Conservation (phyloP, 345 rosid genomes). For the Mercurialis annua region DNA sequence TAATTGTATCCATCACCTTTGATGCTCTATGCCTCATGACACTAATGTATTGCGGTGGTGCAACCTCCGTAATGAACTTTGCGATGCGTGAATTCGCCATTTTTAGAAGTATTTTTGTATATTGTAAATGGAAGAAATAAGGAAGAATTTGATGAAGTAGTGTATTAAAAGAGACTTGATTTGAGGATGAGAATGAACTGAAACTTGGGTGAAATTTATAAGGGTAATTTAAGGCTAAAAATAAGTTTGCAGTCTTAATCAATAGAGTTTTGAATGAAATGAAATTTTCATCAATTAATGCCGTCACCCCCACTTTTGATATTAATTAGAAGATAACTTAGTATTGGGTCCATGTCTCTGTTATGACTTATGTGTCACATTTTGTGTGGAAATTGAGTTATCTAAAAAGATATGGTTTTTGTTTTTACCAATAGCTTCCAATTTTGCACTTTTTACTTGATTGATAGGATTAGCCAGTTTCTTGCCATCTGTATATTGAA, state of each 20-base stretch:
- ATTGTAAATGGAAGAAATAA: not conserved
- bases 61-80: constrained; percentile 73
- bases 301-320: constrained; percentile 34
- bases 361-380: constrained; percentile 34
- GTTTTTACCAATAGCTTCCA: constrained; percentile 27
- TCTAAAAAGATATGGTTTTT: constrained; percentile 30
- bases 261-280: not conserved
- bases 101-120: not conserved
- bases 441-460: constrained; percentile 21
- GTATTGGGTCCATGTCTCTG: constrained; percentile 4
- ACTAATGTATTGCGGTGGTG: constrained; percentile 70
- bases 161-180: constrained; percentile 3
- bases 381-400: constrained; percentile 22
- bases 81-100: constrained; percentile 67
- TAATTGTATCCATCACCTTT: constrained; percentile 69
- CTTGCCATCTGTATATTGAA: constrained; percentile 24
- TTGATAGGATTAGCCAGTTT: constrained; percentile 10
- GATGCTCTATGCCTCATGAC: constrained; percentile 66
- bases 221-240: constrained; percentile 26
- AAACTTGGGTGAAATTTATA: constrained; percentile 23
- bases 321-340: constrained; percentile 20
- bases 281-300: constrained; percentile 19
- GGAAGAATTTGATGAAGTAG: not conserved
- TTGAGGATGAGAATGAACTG: constrained; percentile 22
- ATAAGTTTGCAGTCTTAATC: constrained; percentile 29